phyloP scores from a whole-genome alignment of 1,139 yeast species.

The Taiozyma sp. region DNA sequence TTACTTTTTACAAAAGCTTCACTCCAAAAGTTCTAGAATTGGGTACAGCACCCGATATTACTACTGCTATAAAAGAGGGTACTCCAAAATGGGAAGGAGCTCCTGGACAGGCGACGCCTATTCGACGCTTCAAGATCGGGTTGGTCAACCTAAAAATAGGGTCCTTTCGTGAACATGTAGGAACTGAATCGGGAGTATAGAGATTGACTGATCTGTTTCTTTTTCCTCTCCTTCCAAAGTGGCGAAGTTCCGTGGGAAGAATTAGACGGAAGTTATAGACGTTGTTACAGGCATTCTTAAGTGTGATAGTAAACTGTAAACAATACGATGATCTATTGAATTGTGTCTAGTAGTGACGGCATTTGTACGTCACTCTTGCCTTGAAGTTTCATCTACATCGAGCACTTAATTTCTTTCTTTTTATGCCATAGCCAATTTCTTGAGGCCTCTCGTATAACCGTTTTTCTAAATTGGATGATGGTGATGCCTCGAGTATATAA shows the following conservation, averaged over 20 bases:
- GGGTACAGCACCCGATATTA: no score
- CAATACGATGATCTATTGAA: conserved; percentile 22
- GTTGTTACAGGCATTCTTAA: no score
- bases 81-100: no score
- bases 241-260: not conserved
- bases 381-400: not conserved
- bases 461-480: not conserved
- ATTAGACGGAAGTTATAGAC: no score
- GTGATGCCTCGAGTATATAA: not conserved
- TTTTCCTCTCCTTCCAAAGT: not conserved
- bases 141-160: not conserved
- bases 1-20: no score
- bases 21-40: no score
- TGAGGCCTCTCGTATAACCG: not conserved
- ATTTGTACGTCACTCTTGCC: not conserved
- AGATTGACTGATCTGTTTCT: not conserved
- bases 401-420: not conserved
- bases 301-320: no score
- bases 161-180: not conserved
- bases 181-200: not conserved
- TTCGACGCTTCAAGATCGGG: no score
- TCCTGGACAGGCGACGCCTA: no score
- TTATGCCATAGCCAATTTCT: not conserved
- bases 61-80: no score
- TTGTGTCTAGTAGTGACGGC: conserved; percentile 40